Conservation (phyloP, 2,329 filamentous ascomycete species). For the Phaeosphaeriaceae sp. region DNA sequence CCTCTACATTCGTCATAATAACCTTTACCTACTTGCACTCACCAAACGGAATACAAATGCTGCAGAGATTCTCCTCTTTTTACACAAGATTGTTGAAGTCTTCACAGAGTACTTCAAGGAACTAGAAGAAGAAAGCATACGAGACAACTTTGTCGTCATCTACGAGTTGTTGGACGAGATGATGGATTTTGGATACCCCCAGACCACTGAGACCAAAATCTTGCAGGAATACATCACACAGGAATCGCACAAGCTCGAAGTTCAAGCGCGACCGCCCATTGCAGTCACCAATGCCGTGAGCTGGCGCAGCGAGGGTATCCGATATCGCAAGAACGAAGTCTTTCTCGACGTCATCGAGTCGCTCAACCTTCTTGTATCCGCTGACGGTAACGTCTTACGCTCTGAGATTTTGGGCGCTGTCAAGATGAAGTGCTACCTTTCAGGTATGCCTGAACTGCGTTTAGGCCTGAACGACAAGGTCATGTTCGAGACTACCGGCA, state of each 20-base stretch:
- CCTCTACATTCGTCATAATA: slow-evolving; percentile 99
- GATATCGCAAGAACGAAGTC: slow-evolving; percentile 99
- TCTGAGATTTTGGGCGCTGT: slow-evolving; percentile 96
- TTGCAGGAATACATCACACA: slow-evolving; percentile 99
- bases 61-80: slow-evolving; percentile 95
- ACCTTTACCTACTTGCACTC: slow-evolving; percentile 95
- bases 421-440: slow-evolving; percentile 99
- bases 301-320: slow-evolving; percentile 96
- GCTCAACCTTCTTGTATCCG: slow-evolving; percentile 91
- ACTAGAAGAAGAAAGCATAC: slow-evolving; percentile 96
- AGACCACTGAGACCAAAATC: slow-evolving; percentile 98
- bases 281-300: slow-evolving; percentile 98
- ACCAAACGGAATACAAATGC: slow-evolving; percentile 99
- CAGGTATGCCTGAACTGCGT: slow-evolving; percentile 95
- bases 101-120: slow-evolving; percentile 99
- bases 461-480: slow-evolving; percentile 97
- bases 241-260: slow-evolving; percentile 97
- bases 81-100: slow-evolving; percentile 97
- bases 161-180: slow-evolving; percentile 99
- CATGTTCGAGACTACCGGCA: slow-evolving; percentile 98
- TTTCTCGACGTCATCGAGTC: slow-evolving; percentile 98
- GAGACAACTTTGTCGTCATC: slow-evolving; percentile 99
- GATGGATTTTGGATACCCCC: slow-evolving; percentile 99
- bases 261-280: slow-evolving; percentile 94
- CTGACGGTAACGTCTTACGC: slow-evolving; percentile 91